Base-by-base conservation (phyloP, 192 early-diverging fungal genomes). In the Haplosporangium gracile region DNA sequence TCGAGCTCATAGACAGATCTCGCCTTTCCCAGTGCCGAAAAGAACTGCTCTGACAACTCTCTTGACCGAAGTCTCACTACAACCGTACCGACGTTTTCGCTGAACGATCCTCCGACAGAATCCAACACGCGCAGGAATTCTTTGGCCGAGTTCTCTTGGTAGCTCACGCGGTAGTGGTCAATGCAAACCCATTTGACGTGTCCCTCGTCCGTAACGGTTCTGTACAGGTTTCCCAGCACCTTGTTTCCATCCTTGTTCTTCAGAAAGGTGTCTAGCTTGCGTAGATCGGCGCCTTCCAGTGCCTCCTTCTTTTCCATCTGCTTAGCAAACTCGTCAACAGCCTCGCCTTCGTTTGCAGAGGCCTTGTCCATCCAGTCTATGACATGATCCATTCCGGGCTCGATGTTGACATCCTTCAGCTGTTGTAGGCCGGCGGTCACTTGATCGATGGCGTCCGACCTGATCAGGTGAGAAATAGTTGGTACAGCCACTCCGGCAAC, bases 121-220 rank as follows among this genome's bases (percentile, higher is more conserved):
- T 80, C 71, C 40, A 80, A 29, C 42, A 47, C 15, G 1, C 71
- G 39, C 53, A 42, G 70, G n/a, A 80, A 80, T 0, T 40, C 78
- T 15, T 65, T 63, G 70, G 70, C 78, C 2, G 53, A 2, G 32
- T 3, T 73, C 57, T 72, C 71, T 68, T 68, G 71, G 16, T 81
- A 71, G 51, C 55, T 71, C 29, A 42, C 38, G 0, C 77, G 77
- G 70, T 55, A 78, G 49, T 78, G 79, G 63, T 81, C 72, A 16
- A 74, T 36, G 60, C 79, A 81, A 7, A 81, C 79, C 79, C 79
- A 81, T 29, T 81, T 81, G 72, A 81, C 79, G n/a, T 81, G 72
- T 39, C 79, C 79, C 36, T 74, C 72, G 20, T 69, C 55, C 32
- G 79, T 81, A 42, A 74, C 60, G 15, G 72, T 68, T 42, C 72